Evolutionary conservation across 2,329 filamentous ascomycete species (phyloP).

Genomic region (Verticillium tricorpus): DNA sequence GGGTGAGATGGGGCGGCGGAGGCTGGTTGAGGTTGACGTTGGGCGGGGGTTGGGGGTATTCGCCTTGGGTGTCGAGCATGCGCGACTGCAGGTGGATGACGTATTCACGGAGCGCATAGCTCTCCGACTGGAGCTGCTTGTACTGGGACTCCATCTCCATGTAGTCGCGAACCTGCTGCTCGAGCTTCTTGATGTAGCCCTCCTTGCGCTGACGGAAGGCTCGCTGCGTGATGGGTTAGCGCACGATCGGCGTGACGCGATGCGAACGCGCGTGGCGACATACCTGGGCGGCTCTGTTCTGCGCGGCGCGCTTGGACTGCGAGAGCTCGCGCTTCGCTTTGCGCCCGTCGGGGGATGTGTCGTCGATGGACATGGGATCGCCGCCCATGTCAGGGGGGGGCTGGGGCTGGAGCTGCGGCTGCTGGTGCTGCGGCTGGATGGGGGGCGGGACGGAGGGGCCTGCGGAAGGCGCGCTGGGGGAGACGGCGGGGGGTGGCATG

Average conservation of each 20-base stretch:
- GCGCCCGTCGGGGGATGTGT: conserved; percentile 47
- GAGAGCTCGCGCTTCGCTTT: conserved; percentile 90
- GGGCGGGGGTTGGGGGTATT: conserved; percentile 77
- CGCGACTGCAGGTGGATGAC: conserved; percentile 85
- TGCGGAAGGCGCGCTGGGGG: conserved; percentile 1
- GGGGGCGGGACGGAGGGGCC: conserved; percentile 21
- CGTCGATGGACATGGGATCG: conserved; percentile 23
- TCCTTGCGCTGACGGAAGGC: conserved; percentile 98
- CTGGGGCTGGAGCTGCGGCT: conserved; percentile 17
- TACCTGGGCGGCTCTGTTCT: conserved; percentile 96
- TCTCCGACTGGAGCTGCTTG: conserved; percentile 81
- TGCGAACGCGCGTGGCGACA: background rate
- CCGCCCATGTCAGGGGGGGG: conserved; percentile 15
- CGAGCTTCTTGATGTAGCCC: conserved; percentile 95
- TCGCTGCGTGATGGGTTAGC: conserved; percentile 50
- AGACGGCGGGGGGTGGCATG: conserved; percentile 11
- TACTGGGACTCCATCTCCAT: conserved; percentile 70
- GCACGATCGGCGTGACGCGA: background rate
- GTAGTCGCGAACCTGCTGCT: conserved; percentile 85
- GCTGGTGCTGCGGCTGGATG: conserved; percentile 16
- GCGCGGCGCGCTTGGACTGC: conserved; percentile 91
- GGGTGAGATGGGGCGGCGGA: conserved; percentile 19
- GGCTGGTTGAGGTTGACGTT: conserved; percentile 68
- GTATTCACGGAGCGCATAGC: conserved; percentile 88
- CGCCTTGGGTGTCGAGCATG: conserved; percentile 76